Evolutionary conservation across 2,329 filamentous ascomycete genomes (phyloP).

Genomic region (Elsinoe fawcettii): DNA sequence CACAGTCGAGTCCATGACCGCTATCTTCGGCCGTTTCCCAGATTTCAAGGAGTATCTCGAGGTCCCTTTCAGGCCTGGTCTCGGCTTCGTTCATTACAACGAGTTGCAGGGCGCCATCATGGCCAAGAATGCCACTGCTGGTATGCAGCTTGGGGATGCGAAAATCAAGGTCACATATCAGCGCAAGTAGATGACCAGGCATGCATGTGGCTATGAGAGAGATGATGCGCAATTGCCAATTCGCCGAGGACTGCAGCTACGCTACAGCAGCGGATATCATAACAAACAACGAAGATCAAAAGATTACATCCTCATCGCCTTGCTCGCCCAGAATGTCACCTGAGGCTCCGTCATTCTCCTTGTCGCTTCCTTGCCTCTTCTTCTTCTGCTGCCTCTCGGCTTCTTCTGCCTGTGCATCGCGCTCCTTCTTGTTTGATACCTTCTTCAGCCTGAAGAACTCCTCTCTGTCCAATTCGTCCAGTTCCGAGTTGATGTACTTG

Average conservation of each 20-base stretch:
- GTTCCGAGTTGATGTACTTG: constrained; percentile 98
- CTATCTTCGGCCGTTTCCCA: constrained; percentile 81
- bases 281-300: constrained; percentile 19
- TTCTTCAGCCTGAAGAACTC: constrained; percentile 98
- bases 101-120: constrained; percentile 80
- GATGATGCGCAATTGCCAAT: not conserved
- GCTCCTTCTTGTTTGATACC: constrained; percentile 64
- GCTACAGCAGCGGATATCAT: constrained; percentile 6
- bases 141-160: constrained; percentile 71
- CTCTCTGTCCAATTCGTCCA: constrained; percentile 94
- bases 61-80: constrained; percentile 76
- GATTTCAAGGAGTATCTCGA: constrained; percentile 88
- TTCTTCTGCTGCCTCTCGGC: constrained; percentile 25
- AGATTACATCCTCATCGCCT: constrained; percentile 29
- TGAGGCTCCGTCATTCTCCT: constrained; percentile 18
- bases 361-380: constrained; percentile 18
- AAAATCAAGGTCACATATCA: constrained; percentile 95
- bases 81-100: constrained; percentile 96
- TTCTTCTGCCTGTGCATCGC: constrained; percentile 38
- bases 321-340: constrained; percentile 32
- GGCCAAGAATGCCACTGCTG: constrained; percentile 87
- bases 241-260: not conserved
- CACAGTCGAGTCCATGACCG: constrained; percentile 68
- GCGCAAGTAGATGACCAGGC: constrained; percentile 53
- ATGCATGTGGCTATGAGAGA: not conserved